These are phyloP conservation scores for Usnea hakonensis DNA, from an alignment of 495 filamentous ascomycete genomes.

Conservation along the genomic window DNA sequence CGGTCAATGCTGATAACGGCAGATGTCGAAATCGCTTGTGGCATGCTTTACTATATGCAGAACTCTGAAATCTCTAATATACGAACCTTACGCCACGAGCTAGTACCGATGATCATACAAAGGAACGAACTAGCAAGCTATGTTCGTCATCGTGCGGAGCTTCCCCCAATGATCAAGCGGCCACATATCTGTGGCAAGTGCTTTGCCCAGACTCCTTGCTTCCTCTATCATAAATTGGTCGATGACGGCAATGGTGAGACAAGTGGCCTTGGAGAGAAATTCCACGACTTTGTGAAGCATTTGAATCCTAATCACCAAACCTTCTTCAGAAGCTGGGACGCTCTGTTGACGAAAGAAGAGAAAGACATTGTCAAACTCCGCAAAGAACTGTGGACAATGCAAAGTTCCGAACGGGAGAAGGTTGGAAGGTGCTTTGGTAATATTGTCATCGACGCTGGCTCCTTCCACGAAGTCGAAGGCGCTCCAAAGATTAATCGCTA, in stretches of 20 bases:
- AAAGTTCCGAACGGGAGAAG: constrained; percentile 80
- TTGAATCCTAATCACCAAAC: constrained; percentile 62
- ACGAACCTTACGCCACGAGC: constrained; percentile 71
- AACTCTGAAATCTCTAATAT: constrained; percentile 77
- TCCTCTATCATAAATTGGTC: constrained; percentile 87
- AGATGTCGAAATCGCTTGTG: constrained; percentile 82
- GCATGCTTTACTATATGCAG: constrained; percentile 91
- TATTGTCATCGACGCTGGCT: constrained; percentile 72
- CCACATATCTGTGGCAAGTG: constrained; percentile 70
- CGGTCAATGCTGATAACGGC: constrained; percentile 16
- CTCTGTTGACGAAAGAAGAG: constrained; percentile 88
- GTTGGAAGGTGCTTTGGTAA: constrained; percentile 69
- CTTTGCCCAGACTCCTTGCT: constrained; percentile 81
- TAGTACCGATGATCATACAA: constrained; percentile 91
- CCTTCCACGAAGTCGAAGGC: constrained; percentile 55
- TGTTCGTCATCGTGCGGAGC: constrained; percentile 66
- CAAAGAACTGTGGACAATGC: constrained; percentile 90
- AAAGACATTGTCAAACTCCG: constrained; percentile 74
- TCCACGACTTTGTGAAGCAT: constrained; percentile 66
- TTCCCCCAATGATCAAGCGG: constrained; percentile 80
- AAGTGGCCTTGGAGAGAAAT: constrained; percentile 65
- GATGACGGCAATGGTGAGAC: constrained; percentile 77
- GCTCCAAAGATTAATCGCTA: constrained; percentile 83
- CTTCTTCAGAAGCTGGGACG: constrained; percentile 93
- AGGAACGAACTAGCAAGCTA: constrained; percentile 84